A percentile compares a stretch with the other conserved stretches of the same genome.
These are phyloP conservation scores for Populus deltoides DNA, from an alignment of 345 rosid genomes.

Conservation along the genomic window DNA sequence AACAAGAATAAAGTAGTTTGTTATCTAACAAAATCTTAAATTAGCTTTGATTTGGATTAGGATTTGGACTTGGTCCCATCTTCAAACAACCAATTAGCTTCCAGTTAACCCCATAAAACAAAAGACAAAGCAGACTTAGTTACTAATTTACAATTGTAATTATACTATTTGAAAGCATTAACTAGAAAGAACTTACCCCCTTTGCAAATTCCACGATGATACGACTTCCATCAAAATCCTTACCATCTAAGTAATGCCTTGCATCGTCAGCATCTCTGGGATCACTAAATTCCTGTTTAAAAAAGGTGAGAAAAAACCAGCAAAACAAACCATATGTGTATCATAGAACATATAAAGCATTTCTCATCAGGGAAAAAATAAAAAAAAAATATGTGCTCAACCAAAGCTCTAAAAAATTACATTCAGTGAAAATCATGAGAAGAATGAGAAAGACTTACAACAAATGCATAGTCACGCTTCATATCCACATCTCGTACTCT, in stretches of 20 bases:
- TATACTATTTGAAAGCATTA: background rate
- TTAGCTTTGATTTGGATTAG: background rate
- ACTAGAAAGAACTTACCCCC: conserved; percentile 48
- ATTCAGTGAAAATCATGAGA: background rate
- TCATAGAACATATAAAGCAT: background rate
- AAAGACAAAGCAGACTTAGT: background rate
- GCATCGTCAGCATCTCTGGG: conserved; percentile 98
- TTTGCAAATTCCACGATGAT: conserved; percentile 85
- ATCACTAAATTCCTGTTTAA: conserved; percentile 84
- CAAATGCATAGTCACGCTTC: conserved; percentile 99
- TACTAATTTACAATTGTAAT: background rate
- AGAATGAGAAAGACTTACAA: conserved; percentile 55
- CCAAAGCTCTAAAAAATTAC: background rate
- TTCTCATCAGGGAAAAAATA: background rate
- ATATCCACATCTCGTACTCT: conserved; percentile 99
- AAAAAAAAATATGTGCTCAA: background rate
- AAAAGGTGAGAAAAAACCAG: conserved; percentile 9
- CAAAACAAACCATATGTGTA: conserved; percentile 29
- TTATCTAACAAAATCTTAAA: background rate
- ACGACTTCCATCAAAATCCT: conserved; percentile 83
- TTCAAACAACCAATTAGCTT: background rate
- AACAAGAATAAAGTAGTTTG: background rate
- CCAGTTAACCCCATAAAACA: background rate
- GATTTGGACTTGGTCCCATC: background rate
- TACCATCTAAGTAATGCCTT: conserved; percentile 69